Evolutionary conservation across 352 stramenopile species (phyloP).

Genomic region (Phytophthora foliorum): DNA sequence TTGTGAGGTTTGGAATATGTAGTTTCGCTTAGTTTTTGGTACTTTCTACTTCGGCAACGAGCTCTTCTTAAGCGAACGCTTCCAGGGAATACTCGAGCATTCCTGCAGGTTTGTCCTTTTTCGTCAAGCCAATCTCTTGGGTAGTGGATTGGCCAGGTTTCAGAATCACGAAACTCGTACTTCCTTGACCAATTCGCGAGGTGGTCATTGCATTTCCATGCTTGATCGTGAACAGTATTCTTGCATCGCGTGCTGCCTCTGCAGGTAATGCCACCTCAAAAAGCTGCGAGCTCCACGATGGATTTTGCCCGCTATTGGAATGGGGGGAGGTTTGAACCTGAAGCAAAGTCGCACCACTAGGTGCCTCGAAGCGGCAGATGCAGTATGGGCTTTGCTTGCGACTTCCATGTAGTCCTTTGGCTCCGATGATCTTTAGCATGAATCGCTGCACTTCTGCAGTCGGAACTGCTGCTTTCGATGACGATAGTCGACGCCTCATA

Average conservation of each 20-base stretch:
- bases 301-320: neutral
- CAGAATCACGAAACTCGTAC: neutral
- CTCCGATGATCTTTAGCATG: constrained; percentile 14
- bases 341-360: constrained; percentile 2
- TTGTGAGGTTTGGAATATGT: neutral
- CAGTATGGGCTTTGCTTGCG: constrained; percentile 10
- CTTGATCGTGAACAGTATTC: constrained; percentile 4
- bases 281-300: constrained; percentile 11
- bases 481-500: constrained; percentile 13
- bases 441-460: constrained; percentile 12
- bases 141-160: neutral
- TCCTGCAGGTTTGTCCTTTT: constrained; percentile 14
- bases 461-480: constrained; percentile 5
- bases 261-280: constrained; percentile 8
- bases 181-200: constrained; percentile 1
- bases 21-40: no score
- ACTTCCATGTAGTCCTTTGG: constrained; percentile 1
- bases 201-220: neutral
- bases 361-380: constrained; percentile 10
- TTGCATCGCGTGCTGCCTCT: neutral
- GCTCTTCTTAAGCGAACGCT: constrained; percentile 8
- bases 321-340: constrained; percentile 10
- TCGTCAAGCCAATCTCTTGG: constrained; percentile 1
- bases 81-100: constrained; percentile 5
- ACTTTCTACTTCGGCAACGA: no score